Percentiles rank a stretch among this genome's conserved stretches.
These are phyloP conservation scores for Talaromyces funiculosus DNA, from an alignment of 2,329 filamentous ascomycete species.

Conservation along the genomic window DNA sequence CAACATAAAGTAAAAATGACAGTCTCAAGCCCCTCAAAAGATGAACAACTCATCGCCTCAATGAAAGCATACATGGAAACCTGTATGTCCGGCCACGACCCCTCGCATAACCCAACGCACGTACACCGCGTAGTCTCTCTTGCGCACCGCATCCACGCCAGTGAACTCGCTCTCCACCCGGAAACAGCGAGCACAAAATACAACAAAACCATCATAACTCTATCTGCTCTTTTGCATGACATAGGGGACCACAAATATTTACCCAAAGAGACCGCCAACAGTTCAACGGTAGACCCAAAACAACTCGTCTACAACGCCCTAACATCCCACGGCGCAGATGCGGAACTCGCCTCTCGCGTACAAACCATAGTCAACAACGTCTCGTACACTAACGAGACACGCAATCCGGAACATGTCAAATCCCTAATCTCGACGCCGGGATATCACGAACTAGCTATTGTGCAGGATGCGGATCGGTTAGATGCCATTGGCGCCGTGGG, in stretches of 20 bases:
- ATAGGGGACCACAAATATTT: constrained; percentile 82
- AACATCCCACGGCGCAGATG: constrained; percentile 45
- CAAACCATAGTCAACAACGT: constrained; percentile 71
- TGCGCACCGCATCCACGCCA: constrained; percentile 58
- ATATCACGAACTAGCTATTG: constrained; percentile 71
- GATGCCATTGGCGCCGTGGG: constrained; percentile 86
- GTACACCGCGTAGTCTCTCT: constrained; percentile 74
- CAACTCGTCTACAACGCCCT: constrained; percentile 27
- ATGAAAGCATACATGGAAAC: constrained; percentile 60
- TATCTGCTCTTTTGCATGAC: constrained; percentile 77
- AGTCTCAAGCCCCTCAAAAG: background rate
- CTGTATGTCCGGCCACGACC: constrained; percentile 72
- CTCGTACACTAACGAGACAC: constrained; percentile 67
- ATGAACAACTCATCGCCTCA: constrained; percentile 46
- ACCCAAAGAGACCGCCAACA: constrained; percentile 8
- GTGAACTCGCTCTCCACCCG: constrained; percentile 36
- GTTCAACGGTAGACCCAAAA: constrained; percentile 22
- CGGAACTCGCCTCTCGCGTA: constrained; percentile 58
- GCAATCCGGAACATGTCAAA: constrained; percentile 56
- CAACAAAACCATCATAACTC: constrained; percentile 56
- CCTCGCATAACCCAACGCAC: constrained; percentile 82
- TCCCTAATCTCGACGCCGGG: constrained; percentile 50
- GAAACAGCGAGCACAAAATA: constrained; percentile 23
- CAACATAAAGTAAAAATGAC: background rate
- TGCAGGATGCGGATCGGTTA: constrained; percentile 89